Evolutionary conservation across 2,329 filamentous ascomycete genomes (phyloP), one percentile per base, ranked within the genome.

Genomic region (Penicillium sp.): DNA sequence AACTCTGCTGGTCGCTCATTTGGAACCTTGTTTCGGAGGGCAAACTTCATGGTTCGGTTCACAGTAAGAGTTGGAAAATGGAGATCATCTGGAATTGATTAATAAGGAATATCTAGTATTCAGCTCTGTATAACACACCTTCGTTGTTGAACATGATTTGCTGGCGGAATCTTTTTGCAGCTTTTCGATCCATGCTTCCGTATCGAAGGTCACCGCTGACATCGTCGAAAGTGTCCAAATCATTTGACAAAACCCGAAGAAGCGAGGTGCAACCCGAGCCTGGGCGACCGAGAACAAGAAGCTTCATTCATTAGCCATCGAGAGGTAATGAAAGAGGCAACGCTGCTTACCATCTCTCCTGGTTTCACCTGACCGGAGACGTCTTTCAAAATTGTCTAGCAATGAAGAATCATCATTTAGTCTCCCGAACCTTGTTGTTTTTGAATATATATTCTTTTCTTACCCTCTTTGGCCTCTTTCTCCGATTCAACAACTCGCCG

Each of bases 21-120:
- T 1, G 66, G 66, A 1, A 68, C 42, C 24, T 69, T 69, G 45
- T 67, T 82, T 29, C 81, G 78, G 1, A 86, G 76, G 0, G 87
- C 87, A 59, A 90, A 90, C 49, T 82, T 78, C 13, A 91, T 76
- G 0, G 87, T 90, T 49, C 88, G 79, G 1, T 86, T 84, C 4
- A 90, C 85, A 0, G 83, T 89, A 18, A 91, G 72, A 3, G 86
- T 84, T 0, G 87, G 83, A 55, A 89, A 90, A 61, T 89, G 86
- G 20, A 84, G 75, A 62, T 89, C 86, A 18, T 84, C 81, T 63
- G 20, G 3, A 2, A 18, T 20, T 13, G 9, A 3, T 23, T 4
- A 37, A 7, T 3, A 10, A 24, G 44, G 9, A 47, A 29, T 3
- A 5, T 12, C 28, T 9, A 37, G 8, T n/a, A 8, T 8, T 12